phyloP scores from a whole-genome alignment of 1,284 basidiomycete genomes.

The Fomitopsis pinicola region DNA sequence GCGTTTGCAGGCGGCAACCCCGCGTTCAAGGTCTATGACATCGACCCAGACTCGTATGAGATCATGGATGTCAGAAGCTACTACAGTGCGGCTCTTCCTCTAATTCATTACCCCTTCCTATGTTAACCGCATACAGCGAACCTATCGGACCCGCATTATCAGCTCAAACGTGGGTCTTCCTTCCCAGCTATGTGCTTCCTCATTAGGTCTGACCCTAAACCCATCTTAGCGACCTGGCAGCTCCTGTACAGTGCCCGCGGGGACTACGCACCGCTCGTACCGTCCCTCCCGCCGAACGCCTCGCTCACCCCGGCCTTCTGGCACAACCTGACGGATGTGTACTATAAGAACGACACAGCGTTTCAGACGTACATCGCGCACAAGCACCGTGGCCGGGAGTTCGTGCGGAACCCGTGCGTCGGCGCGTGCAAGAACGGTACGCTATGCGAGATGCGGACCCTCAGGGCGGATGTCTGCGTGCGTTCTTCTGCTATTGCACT shows the following conservation, averaged over 20 bases:
- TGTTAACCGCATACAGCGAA: slow-evolving; percentile 26
- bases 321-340: slow-evolving; percentile 56
- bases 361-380: slow-evolving; percentile 43
- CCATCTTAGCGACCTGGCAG: slow-evolving; percentile 42
- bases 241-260: slow-evolving; percentile 54
- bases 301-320: slow-evolving; percentile 48
- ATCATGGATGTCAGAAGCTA: slow-evolving; percentile 45
- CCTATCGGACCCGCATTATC: slow-evolving; percentile 34
- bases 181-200: neutral
- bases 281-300: slow-evolving; percentile 20
- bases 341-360: slow-evolving; percentile 42
- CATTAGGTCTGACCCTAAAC: slow-evolving; percentile 3
- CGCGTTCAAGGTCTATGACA: slow-evolving; percentile 48
- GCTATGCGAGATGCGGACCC: slow-evolving; percentile 45
- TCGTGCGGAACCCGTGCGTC: slow-evolving; percentile 29
- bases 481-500: slow-evolving; percentile 4
- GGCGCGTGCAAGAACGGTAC: slow-evolving; percentile 39
- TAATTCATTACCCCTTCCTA: neutral
- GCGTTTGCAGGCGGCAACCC: slow-evolving; percentile 39
- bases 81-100: slow-evolving; percentile 27
- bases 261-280: slow-evolving; percentile 43
- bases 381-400: slow-evolving; percentile 35
- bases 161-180: slow-evolving; percentile 28
- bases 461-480: slow-evolving; percentile 49
- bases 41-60: slow-evolving; percentile 50